Evolutionary conservation across 2,329 filamentous ascomycete genomes (phyloP).

Genomic region (Cercospora beticola): DNA sequence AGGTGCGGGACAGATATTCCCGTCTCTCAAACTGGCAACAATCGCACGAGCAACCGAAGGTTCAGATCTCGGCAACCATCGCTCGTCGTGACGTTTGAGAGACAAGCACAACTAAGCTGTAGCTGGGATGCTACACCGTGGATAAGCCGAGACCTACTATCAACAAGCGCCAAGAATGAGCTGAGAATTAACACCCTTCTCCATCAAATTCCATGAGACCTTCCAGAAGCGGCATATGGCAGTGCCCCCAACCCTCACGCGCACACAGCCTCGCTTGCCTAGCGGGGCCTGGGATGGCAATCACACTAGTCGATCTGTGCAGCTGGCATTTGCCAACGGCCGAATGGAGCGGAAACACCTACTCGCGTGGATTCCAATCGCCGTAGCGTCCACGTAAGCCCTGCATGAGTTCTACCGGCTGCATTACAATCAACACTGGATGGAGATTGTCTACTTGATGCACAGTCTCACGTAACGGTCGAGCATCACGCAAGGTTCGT

Average conservation of each 20-base stretch:
- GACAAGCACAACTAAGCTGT: background rate
- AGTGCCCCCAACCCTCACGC: background rate
- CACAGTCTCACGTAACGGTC: background rate
- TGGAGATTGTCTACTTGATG: background rate
- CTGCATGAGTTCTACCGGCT: background rate
- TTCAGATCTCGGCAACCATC: background rate
- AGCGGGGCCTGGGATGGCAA: background rate
- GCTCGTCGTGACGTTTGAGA: background rate
- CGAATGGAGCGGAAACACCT: background rate
- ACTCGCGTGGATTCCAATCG: background rate
- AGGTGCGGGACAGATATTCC: background rate
- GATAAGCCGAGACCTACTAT: background rate
- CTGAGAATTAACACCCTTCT: background rate
- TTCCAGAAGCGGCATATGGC: background rate
- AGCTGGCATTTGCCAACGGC: background rate
- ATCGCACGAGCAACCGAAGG: background rate
- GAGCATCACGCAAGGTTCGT: background rate
- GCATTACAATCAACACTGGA: background rate
- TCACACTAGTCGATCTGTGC: background rate
- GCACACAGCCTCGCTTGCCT: background rate
- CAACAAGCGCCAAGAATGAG: background rate
- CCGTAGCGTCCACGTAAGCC: background rate
- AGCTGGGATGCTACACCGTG: background rate
- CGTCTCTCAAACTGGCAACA: background rate
- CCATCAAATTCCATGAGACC: background rate